Percentiles rank a stretch among this genome's conserved stretches.
Evolutionary conservation across 257 asterid genomes (phyloP).

Genomic region (Agastache rugosa): DNA sequence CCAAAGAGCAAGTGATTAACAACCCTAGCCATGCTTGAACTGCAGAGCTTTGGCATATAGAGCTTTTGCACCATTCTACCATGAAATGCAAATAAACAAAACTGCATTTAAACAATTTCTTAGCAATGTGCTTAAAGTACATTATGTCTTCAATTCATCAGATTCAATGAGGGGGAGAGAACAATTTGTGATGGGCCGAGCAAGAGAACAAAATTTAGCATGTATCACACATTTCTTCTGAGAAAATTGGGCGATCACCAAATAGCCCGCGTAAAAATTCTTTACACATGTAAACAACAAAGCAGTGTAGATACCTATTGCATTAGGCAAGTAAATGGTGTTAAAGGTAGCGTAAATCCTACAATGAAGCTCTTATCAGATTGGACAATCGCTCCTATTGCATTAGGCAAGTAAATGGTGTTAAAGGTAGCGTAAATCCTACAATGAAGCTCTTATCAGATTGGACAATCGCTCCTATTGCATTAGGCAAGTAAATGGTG

Average conservation of each 20-base stretch:
- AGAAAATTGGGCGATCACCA: slow-evolving; percentile 16
- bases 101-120: neutral
- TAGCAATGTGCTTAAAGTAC: neutral
- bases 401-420: neutral
- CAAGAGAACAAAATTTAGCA: neutral
- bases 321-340: neutral
- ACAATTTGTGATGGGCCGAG: neutral
- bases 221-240: slow-evolving; percentile 3
- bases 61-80: neutral
- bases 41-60: slow-evolving; percentile 10
- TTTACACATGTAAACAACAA: neutral
- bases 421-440: neutral
- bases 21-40: slow-evolving; percentile 13
- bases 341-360: neutral
- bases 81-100: neutral
- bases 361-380: neutral
- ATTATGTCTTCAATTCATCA: neutral
- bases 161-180: neutral
- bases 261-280: neutral
- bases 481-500: neutral
- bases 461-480: neutral
- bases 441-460: neutral
- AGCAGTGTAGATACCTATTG: neutral
- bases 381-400: neutral
- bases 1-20: neutral